Base-by-base conservation (phyloP, 768 basidiomycete genomes). In the Lentinula edodes region DNA sequence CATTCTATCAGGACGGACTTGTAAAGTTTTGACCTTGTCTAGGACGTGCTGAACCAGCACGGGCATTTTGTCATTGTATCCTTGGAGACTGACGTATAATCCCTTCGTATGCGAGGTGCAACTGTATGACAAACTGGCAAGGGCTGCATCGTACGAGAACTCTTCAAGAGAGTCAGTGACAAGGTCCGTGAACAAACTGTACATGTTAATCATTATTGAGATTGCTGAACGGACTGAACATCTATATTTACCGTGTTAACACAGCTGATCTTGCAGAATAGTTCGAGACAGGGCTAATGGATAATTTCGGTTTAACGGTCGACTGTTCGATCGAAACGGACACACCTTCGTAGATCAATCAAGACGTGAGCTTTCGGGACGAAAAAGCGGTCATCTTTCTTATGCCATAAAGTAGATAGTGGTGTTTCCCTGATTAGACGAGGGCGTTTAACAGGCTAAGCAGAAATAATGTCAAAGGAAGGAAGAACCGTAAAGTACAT, bases 381-480 rank as follows among this genome's bases (percentile, higher is more conserved):
- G 90, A 93, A 96, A 78, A 97, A 99, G 63, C 80, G 83, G 72
- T 99, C 96, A 71, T 99, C 97, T 70, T 95, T 95, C 79, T 99
- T 99, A 75, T 95, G 85, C 95, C 96, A 99, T 3, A 98, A 75
- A 12, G 87, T 81, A 4, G 88, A 89, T 32, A 88, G 67, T 0
- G 83, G 75, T 0, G 86, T 90, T 72, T 95, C 83, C 36, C 84
- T 77, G 60, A 98, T 83, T 62, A 95, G 81, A 62, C 82, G 77
- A 3, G 96, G 95, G 12, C 90, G 82, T 62, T 82, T 84, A 62
- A 81, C 73, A 32, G 91, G 90, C 93, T 96, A 68, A 6, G 10
- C 9, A n/a, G 35, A 35, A 7, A 4, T 35, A 62, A 54, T 35
- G 62, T 52, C 39, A 48, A 61, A 43, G 64, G 23, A 12, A 41